Percentiles rank a stretch among this genome's conserved stretches.
Evolutionary conservation across 495 filamentous ascomycete genomes (phyloP).

Genomic region (Trichoderma gamsii): DNA sequence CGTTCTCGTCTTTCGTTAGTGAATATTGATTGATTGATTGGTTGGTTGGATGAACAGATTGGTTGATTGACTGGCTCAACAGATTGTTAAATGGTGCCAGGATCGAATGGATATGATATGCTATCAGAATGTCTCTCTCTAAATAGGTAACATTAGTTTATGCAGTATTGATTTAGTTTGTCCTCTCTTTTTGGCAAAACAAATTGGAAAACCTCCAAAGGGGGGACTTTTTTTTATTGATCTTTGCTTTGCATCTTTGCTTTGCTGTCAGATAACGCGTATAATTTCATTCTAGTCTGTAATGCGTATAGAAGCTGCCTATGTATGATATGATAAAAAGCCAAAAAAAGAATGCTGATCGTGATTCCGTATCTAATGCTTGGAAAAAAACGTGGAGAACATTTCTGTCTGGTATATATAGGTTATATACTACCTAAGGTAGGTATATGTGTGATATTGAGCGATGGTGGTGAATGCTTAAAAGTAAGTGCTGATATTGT

Average conservation of each 20-base stretch:
- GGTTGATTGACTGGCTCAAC: too few relatives aligned
- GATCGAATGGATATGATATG: not conserved
- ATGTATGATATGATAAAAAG: not conserved
- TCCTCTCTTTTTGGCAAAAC: not conserved
- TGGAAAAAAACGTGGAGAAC: not conserved
- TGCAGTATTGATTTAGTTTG: not conserved
- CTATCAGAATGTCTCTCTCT: not conserved
- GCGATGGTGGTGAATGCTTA: too few relatives aligned
- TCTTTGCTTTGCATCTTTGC: not conserved
- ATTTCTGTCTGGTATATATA: not conserved
- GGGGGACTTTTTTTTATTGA: not conserved
- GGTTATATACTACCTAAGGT: not conserved
- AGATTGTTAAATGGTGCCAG: too few relatives aligned
- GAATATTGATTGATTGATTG: too few relatives aligned
- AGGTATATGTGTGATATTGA: not conserved
- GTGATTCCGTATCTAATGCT: conserved; percentile 7
- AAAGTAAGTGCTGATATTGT: too few relatives aligned
- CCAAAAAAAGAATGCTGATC: not conserved
- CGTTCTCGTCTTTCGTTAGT: too few relatives aligned
- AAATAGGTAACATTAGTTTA: not conserved
- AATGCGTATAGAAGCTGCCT: not conserved
- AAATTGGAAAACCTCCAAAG: not conserved
- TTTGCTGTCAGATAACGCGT: not conserved
- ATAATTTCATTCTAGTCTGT: not conserved
- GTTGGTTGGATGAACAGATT: too few relatives aligned